Evolutionary conservation across 371 early-diverging fungal genomes (phyloP).

Genomic region (Mortierella sp.): DNA sequence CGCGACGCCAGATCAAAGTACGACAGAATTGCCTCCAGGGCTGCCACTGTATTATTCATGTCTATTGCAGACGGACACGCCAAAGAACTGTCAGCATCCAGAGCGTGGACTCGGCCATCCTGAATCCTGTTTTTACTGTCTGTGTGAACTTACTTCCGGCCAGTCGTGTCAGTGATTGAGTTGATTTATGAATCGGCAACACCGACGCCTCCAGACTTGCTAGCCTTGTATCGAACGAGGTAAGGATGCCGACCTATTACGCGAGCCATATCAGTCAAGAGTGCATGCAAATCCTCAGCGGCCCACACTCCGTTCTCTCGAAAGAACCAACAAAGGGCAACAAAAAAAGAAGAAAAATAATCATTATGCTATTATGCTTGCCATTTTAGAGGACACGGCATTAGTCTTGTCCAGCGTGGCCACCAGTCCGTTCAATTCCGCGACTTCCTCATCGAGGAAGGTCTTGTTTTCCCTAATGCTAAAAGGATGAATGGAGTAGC

Average conservation of each 20-base stretch:
- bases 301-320: not conserved
- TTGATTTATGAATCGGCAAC: conserved; percentile 88
- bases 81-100: not conserved
- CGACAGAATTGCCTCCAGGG: conserved; percentile 78
- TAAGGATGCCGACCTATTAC: conserved; percentile 77
- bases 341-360: not conserved
- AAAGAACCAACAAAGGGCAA: too few species aligned
- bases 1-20: conserved; percentile 82
- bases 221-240: conserved; percentile 87
- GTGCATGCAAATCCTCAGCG: not conserved
- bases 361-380: conserved; percentile 7
- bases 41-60: conserved; percentile 76
- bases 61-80: conserved; percentile 57
- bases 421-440: conserved; percentile 43
- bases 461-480: conserved; percentile 51
- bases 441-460: conserved; percentile 55
- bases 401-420: conserved; percentile 51
- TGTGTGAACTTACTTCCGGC: conserved; percentile 75
- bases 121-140: too few species aligned
- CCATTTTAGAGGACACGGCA: conserved; percentile 51
- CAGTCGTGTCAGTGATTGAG: conserved; percentile 82
- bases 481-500: not conserved
- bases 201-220: conserved; percentile 84
- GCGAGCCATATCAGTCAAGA: not conserved
- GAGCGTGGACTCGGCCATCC: too few species aligned